Percentiles rank a stretch among this genome's conserved stretches.
Conservation (phyloP, 2,329 filamentous ascomycete species). For the Lecanicillium sp. region DNA sequence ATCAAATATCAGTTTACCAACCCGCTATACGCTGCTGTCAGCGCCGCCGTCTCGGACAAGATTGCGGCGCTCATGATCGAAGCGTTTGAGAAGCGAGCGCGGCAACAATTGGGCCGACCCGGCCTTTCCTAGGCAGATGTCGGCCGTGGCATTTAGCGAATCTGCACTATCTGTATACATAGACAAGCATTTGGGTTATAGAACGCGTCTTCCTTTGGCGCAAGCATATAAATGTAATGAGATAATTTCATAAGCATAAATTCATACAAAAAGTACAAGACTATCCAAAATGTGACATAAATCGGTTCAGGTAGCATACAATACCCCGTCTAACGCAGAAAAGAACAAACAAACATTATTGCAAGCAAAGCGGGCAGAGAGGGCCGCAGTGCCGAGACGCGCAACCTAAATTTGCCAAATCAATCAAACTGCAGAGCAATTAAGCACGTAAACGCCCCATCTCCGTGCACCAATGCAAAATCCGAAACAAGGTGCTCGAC, state of each 20-base stretch:
- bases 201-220: not conserved
- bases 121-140: not conserved
- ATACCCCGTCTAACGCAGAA: conserved; percentile 12
- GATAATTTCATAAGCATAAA: not conserved
- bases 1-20: conserved; percentile 84
- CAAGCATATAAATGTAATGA: not conserved
- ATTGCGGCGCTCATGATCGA: conserved; percentile 85
- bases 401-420: conserved; percentile 8
- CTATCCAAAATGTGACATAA: not conserved
- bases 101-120: conserved; percentile 28
- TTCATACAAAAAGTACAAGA: conserved; percentile 6
- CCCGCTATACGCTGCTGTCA: conserved; percentile 79
- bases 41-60: conserved; percentile 73
- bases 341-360: conserved; percentile 11
- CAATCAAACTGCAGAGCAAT: too few relatives aligned
- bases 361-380: not conserved
- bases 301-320: not conserved
- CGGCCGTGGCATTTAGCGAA: too few relatives aligned
- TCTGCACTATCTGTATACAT: not conserved
- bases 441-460: too few relatives aligned
- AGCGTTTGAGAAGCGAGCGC: conserved; percentile 81
- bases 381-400: not conserved
- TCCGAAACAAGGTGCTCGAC: too few relatives aligned
- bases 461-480: too few relatives aligned
- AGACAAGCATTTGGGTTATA: not conserved